These are phyloP conservation scores for Acacia pycnantha DNA, from an alignment of 331 rosid genomes.

Conservation along the genomic window DNA sequence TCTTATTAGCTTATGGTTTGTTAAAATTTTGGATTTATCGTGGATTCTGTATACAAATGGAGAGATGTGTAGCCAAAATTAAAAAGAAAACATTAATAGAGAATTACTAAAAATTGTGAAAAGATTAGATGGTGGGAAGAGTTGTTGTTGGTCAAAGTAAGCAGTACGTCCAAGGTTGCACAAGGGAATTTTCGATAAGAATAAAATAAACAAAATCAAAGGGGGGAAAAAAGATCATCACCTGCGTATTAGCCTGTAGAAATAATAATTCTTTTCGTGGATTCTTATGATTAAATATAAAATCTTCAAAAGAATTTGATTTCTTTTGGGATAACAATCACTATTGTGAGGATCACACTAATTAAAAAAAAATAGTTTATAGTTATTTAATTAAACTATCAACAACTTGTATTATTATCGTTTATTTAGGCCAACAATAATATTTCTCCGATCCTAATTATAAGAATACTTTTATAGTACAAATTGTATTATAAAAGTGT, in stretches of 20 bases:
- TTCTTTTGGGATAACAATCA: neutral
- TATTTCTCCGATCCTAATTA: no score
- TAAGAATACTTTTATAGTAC: no score
- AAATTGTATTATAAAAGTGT: no score
- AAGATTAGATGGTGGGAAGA: neutral
- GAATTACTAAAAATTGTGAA: neutral
- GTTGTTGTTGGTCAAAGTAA: neutral
- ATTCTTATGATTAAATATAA: no score
- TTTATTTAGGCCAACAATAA: neutral
- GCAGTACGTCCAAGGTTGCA: neutral
- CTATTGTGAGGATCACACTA: neutral
- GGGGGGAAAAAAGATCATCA: no score
- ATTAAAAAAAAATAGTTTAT: no score
- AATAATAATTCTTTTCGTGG: neutral
- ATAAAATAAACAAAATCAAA: neutral
- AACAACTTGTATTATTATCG: neutral
- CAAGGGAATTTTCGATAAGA: neutral
- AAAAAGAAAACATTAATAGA: neutral
- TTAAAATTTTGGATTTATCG: neutral
- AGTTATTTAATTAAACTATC: neutral
- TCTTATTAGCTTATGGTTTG: neutral
- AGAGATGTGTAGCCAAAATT: neutral
- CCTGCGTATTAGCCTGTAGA: no score
- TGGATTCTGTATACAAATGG: neutral
- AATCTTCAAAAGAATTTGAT: no score